Percentiles rank a stretch among this genome's conserved stretches.
These are phyloP conservation scores for Aspergillus sp. DNA, from an alignment of 2,329 filamentous ascomycete genomes.

Conservation along the genomic window DNA sequence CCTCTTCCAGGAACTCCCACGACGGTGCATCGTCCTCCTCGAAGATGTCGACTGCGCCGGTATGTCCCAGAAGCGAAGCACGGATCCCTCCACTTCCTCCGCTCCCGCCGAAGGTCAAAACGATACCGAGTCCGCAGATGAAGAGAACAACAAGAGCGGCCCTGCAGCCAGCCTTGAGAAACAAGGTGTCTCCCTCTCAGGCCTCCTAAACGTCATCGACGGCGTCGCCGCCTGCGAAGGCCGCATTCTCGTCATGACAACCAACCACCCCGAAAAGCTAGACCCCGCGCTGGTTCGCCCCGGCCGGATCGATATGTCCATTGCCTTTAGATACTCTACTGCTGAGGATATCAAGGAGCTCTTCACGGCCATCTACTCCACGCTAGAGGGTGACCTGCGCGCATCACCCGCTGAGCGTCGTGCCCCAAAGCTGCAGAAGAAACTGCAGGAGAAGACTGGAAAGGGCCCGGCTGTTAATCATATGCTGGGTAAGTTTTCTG, in stretches of 20 bases:
- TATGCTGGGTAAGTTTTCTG: conserved; percentile 7
- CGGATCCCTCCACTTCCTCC: neutral
- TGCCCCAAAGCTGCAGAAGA: neutral
- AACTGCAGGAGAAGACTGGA: neutral
- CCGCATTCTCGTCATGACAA: conserved; percentile 72
- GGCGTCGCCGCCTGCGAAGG: conserved; percentile 70
- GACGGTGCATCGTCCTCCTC: conserved; percentile 69
- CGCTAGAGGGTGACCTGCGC: conserved; percentile 30
- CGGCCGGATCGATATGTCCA: conserved; percentile 65
- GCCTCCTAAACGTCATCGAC: conserved; percentile 68
- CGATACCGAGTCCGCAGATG: neutral
- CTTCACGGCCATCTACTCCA: conserved; percentile 40
- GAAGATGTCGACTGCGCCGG: conserved; percentile 77
- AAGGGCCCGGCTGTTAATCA: neutral
- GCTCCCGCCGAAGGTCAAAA: neutral
- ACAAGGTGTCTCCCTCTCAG: conserved; percentile 62
- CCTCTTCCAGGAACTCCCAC: conserved; percentile 67
- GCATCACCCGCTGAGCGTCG: neutral
- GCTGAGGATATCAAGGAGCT: conserved; percentile 38
- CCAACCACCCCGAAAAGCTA: conserved; percentile 65
- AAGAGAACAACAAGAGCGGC: conserved; percentile 16
- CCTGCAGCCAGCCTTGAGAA: conserved; percentile 12
- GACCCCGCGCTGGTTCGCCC: conserved; percentile 66
- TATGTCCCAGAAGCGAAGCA: conserved; percentile 55
- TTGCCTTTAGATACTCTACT: conserved; percentile 54